These are phyloP conservation scores for Phytopythium oedochilum DNA, from an alignment of 352 stramenopile genomes.

Conservation along the genomic window DNA sequence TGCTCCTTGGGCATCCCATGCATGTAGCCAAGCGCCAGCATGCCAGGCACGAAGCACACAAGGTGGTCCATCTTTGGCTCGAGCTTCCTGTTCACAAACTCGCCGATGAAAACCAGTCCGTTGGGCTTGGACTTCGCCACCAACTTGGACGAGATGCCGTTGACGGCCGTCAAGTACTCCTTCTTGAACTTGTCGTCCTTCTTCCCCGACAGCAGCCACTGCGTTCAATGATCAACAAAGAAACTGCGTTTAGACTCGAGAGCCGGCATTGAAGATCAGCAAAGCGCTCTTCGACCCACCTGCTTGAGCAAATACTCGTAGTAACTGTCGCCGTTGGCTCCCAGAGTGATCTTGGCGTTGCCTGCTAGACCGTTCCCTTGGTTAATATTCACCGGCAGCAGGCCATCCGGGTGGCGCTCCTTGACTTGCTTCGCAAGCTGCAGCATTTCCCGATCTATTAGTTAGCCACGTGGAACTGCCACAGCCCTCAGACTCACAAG, in stretches of 20 bases:
- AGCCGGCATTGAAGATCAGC: neutral
- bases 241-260: neutral
- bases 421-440: constrained; percentile 51
- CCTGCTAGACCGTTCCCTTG: constrained; percentile 31
- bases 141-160: constrained; percentile 55
- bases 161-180: constrained; percentile 58
- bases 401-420: constrained; percentile 45
- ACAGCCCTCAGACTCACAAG: no score
- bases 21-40: constrained; percentile 78
- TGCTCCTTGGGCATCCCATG: constrained; percentile 62
- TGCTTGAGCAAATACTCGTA: constrained; percentile 86
- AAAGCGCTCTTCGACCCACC: constrained; percentile 17
- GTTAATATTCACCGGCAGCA: constrained; percentile 52
- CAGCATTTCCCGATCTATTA: neutral
- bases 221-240: neutral
- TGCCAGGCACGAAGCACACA: constrained; percentile 88
- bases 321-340: constrained; percentile 78
- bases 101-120: constrained; percentile 59
- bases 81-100: constrained; percentile 49
- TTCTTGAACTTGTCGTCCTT: constrained; percentile 65
- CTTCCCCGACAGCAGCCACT: constrained; percentile 75
- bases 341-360: constrained; percentile 57
- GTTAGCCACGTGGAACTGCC: no score
- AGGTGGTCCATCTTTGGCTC: constrained; percentile 86
- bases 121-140: constrained; percentile 54